Base-by-base conservation (phyloP, 2,329 filamentous ascomycete species). In the Diaporthe sp. region DNA sequence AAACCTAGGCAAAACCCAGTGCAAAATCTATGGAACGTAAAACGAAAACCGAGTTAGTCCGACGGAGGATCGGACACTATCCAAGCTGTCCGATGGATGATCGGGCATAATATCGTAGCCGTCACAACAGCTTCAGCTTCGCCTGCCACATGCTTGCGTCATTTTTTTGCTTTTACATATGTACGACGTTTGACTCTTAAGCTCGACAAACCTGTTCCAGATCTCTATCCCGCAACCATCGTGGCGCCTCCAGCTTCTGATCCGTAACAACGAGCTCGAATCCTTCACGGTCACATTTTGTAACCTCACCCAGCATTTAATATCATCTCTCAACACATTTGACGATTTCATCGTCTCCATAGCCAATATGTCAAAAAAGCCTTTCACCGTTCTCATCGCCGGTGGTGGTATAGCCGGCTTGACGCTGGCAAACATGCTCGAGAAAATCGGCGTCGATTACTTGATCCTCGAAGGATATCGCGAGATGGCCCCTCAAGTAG, bases 331-430 rank as follows among this genome's bases (percentile, higher is more conserved):
- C 22, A 5, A 3, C 20, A 51, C 2, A 4, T 39, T 53, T 39
- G 3, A 47, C 9, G 6, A 39, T 7, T 7, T 17, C 12, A 68
- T 44, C 22, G 15, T 17, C 39, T 3, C 2, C 61, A 51, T 37
- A 67, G 12, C 6, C 10, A 67, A 7, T 31, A 72, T 39, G 42
- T 12, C 71, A 53, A 12, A 53, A 2, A 20, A 58, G n/a, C 71
- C 57, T 1, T 72, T 72, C 31, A 72, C 82, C 70, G 83, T 88
- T 34, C 80, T 89, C 71, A 89, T 90, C 53, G 86, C 83, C 1
- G 88, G 88, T 25, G 88, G 87, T 9, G 84, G 86, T 61, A 80
- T 90, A n/a, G 83, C 85, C 3, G 89, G 89, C 9, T 80, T 89
- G 1, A 82, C 85, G 0, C 79, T 89, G 10, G 87, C 88, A 5